Conservation (phyloP, 1,284 basidiomycete genomes). For the Porogramme epimiltina region DNA sequence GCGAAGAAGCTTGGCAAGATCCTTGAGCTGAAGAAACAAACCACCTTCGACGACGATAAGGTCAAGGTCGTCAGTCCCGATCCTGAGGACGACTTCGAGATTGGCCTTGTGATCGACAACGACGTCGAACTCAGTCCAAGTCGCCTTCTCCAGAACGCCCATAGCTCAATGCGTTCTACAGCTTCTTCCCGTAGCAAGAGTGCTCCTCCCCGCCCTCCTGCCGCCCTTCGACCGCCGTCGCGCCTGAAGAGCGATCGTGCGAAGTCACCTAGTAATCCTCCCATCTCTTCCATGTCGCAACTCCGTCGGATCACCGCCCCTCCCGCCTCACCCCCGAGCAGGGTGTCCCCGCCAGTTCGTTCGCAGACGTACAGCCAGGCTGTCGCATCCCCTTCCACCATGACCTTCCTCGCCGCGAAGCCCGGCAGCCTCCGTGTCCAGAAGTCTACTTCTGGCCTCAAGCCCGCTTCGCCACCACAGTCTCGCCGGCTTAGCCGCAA, state of each 20-base stretch:
- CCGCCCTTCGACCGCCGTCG: conserved; percentile 58
- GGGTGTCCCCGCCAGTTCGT: conserved; percentile 45
- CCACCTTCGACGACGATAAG: conserved; percentile 45
- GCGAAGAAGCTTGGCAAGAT: conserved; percentile 69
- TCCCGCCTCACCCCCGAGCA: conserved; percentile 61
- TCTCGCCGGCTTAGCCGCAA: conserved; percentile 68
- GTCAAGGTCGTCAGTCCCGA: conserved; percentile 58
- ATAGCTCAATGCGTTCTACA: conserved; percentile 44
- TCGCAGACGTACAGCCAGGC: conserved; percentile 59
- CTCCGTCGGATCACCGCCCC: conserved; percentile 53
- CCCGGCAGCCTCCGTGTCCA: conserved; percentile 74
- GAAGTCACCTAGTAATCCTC: conserved; percentile 70
- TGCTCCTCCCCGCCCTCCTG: conserved; percentile 49
- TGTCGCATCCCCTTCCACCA: conserved; percentile 51
- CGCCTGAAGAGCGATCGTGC: conserved; percentile 61
- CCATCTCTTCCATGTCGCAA: conserved; percentile 63
- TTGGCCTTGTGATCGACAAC: conserved; percentile 77
- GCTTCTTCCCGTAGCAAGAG: conserved; percentile 44
- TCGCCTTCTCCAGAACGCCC: conserved; percentile 58
- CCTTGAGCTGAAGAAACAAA: conserved; percentile 74
- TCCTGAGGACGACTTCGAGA: conserved; percentile 81
- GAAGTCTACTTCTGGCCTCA: conserved; percentile 78
- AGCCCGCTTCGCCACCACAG: conserved; percentile 66
- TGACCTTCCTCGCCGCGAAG: conserved; percentile 63
- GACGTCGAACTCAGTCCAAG: conserved; percentile 80